Percentiles rank a stretch among this genome's conserved stretches.
phyloP scores from a whole-genome alignment of 306 rosid species.

The Geum urbanum region DNA sequence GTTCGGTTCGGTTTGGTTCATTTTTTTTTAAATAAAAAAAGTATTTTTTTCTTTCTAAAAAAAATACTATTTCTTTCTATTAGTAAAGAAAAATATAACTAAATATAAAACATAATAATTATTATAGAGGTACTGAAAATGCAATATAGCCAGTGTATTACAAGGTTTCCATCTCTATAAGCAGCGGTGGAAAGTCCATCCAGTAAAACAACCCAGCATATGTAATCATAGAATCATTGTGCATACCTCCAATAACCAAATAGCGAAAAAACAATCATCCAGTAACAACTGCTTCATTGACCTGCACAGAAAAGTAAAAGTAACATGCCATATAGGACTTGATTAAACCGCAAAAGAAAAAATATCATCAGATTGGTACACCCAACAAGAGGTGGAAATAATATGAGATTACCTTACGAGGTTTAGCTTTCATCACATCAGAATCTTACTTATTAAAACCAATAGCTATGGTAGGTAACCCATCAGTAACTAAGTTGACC shows the following conservation, averaged over 20 bases:
- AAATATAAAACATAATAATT: background rate
- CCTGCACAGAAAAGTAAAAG: conserved; percentile 41
- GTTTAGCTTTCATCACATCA: conserved; percentile 95
- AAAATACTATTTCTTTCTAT: too few species aligned
- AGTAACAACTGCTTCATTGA: conserved; percentile 89
- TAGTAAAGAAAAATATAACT: too few species aligned
- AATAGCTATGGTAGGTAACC: conserved; percentile 97
- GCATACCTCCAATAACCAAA: conserved; percentile 94
- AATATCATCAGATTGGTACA: conserved; percentile 1
- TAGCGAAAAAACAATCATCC: conserved; percentile 99
- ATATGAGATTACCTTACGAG: conserved; percentile 58
- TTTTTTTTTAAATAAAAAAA: too few species aligned
- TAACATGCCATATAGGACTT: background rate
- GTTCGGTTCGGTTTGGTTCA: too few species aligned
- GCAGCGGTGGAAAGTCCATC: background rate
- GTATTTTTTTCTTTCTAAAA: too few species aligned
- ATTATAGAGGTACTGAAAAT: background rate
- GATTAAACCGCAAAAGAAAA: background rate
- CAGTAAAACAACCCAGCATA: conserved; percentile 3
- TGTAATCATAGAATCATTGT: conserved; percentile 3
- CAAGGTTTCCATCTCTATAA: background rate
- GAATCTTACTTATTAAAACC: conserved; percentile 95
- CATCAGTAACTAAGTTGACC: conserved; percentile 98
- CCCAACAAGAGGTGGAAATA: background rate
- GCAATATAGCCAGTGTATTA: background rate